Evolutionary conservation across 1,284 basidiomycete genomes (phyloP).

Genomic region (Grifola frondosa): DNA sequence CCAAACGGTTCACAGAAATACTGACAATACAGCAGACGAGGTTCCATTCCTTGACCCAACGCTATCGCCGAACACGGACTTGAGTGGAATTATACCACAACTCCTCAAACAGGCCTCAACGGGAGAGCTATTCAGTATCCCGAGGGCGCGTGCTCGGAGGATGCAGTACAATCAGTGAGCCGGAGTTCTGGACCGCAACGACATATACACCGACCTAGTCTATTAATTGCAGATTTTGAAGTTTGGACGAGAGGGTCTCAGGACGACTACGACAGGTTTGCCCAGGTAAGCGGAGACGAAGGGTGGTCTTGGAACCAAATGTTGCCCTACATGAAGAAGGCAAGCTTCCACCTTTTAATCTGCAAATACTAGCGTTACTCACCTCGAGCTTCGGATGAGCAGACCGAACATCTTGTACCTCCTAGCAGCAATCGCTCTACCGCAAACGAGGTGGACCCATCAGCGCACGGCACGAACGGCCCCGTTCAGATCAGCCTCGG

Average conservation of each 20-base stretch:
- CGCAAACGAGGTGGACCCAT: constrained; percentile 1
- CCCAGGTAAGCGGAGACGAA: not conserved
- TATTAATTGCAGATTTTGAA: constrained; percentile 1
- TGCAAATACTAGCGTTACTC: no score
- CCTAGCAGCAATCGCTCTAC: constrained; percentile 7
- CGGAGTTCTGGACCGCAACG: not conserved
- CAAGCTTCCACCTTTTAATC: not conserved
- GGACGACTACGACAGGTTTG: constrained; percentile 1
- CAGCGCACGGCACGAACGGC: constrained; percentile 21
- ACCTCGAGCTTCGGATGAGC: not conserved
- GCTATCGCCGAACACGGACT: not conserved
- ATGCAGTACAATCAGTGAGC: not conserved
- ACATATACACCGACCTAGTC: constrained; percentile 3
- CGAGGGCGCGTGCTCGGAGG: not conserved
- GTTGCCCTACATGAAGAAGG: constrained; percentile 16
- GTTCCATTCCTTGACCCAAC: not conserved
- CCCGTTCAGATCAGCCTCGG: constrained; percentile 33
- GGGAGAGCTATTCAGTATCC: not conserved
- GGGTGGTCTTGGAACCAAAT: constrained; percentile 1
- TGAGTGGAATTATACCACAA: not conserved
- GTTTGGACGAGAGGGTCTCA: not conserved
- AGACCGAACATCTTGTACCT: constrained; percentile 4
- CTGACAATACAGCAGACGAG: not conserved
- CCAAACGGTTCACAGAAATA: not conserved
- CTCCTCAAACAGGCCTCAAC: not conserved